Percentiles rank a stretch among this genome's conserved stretches.
Conservation (phyloP, 352 stramenopile genomes). For the Phytophthora boehmeriae region DNA sequence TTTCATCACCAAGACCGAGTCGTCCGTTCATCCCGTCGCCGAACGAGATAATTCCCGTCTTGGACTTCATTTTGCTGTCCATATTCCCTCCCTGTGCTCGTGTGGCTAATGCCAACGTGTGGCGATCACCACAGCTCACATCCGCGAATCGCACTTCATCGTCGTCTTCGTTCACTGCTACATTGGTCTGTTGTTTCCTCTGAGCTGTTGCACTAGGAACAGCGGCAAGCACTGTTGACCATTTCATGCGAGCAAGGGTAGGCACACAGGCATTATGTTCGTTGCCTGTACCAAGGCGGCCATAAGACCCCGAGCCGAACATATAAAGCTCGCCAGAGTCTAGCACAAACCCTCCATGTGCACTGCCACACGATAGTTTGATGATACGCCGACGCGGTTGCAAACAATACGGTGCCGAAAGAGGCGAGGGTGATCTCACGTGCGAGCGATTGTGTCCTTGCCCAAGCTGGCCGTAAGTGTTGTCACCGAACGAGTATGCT, state of each 20-base stretch:
- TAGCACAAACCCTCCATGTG: conserved; percentile 66
- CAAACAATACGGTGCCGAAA: conserved; percentile 34
- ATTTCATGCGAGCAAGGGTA: conserved; percentile 44
- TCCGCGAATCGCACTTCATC: conserved; percentile 59
- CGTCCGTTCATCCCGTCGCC: conserved; percentile 74
- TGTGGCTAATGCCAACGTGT: conserved; percentile 53
- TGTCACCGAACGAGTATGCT: conserved; percentile 61
- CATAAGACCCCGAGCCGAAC: conserved; percentile 72
- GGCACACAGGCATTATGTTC: conserved; percentile 27
- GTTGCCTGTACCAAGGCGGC: conserved; percentile 52
- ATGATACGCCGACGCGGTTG: conserved; percentile 36
- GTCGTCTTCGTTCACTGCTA: conserved; percentile 18
- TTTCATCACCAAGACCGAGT: conserved; percentile 60
- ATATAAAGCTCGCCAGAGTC: conserved; percentile 66
- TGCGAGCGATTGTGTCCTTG: conserved; percentile 43
- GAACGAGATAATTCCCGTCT: conserved; percentile 63
- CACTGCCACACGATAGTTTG: conserved; percentile 54
- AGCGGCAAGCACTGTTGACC: conserved; percentile 35
- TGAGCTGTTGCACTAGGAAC: conserved; percentile 1
- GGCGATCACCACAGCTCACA: conserved; percentile 71
- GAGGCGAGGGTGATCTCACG: conserved; percentile 5
- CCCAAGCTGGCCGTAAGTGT: conserved; percentile 66
- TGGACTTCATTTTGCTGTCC: conserved; percentile 14
- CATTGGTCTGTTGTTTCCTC: conserved; percentile 13
- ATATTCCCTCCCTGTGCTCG: conserved; percentile 4